Base-by-base conservation (phyloP, 352 stramenopile species). In the Phytophthora fragariae region DNA sequence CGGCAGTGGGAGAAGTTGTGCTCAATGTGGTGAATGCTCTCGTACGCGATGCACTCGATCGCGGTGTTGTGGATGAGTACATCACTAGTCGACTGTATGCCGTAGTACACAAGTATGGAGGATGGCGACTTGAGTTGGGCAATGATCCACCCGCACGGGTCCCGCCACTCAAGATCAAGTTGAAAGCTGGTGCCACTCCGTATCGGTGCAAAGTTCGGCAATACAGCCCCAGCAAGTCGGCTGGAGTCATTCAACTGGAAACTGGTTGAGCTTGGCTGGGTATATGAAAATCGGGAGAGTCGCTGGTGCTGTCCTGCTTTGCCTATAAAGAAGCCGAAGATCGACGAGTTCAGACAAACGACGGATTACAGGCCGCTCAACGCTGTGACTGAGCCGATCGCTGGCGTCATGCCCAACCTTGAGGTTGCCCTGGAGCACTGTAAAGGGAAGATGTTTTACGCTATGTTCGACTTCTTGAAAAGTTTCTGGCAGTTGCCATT, bases 401-500 rank as follows among this genome's bases (percentile, higher is more conserved):
- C 61, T 14, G 61, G 61, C 8, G 61, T 67, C 0, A 67, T 67
- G 49, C 61, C 49, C 3, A 67, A 31, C 46, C 3, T 68, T 47
- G 41, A 49, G 41, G 41, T 49, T 49, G 41, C 41, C 17, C 17
- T 49, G 17, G 41, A 19, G 15, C 41, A 49, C 41, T 49, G 12
- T 12, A 49, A 19, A 12, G 41, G 15, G 5, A 49, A 49, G 41
- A 49, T 49, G 41, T 47, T 47, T 12, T 47, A 47, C 41, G 41
- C 41, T 12, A 12, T 70, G 9, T 68, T 74, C 17, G 73, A 72
- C 39, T 68, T 77, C 21, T 37, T 77, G 24, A 73, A 77, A 37
- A 68, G 69, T 2, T 80, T 77, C 31, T 80, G 57, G 73, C 68
- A 77, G 49, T 39, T 80, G 1, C 60, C 53, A 12, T 17, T 49